Percentiles rank a stretch among this genome's conserved stretches.
These are phyloP conservation scores for Yarrowia yakushimensis DNA, from an alignment of 805 yeast species.

Conservation along the genomic window DNA sequence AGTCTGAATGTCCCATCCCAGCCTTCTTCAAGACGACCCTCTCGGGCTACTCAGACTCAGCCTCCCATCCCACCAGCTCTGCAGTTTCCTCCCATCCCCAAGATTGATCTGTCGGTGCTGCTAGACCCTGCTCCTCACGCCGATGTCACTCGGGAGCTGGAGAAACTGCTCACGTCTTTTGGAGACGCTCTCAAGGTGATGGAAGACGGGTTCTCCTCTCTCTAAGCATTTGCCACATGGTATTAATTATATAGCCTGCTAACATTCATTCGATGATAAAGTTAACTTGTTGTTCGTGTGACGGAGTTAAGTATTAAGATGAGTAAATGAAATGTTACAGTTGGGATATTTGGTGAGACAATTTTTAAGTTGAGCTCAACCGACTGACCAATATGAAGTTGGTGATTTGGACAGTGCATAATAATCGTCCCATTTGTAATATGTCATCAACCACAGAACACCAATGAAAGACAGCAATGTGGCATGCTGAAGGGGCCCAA, in stretches of 20 bases:
- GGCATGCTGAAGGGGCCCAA: not conserved
- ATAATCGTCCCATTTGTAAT: conserved; percentile 13
- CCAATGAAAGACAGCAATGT: not conserved
- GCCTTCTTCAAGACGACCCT: conserved; percentile 7
- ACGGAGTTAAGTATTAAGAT: not conserved
- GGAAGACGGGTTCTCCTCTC: conserved; percentile 24
- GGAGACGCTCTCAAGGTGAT: conserved; percentile 31
- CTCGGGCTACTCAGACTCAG: conserved; percentile 17
- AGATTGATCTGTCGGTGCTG: conserved; percentile 38
- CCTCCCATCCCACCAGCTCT: conserved; percentile 17
- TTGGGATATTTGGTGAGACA: not conserved
- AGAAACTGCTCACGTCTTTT: conserved; percentile 36
- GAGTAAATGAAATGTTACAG: not conserved
- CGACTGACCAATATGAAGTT: not conserved
- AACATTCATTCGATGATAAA: not conserved
- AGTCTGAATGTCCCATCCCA: not conserved
- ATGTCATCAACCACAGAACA: not conserved
- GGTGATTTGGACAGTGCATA: not conserved
- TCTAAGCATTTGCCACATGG: not conserved
- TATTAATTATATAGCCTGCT: conserved; percentile 21
- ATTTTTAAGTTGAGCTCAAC: not conserved
- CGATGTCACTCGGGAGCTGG: conserved; percentile 37
- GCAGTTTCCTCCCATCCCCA: conserved; percentile 34
- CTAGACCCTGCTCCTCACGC: conserved; percentile 40
- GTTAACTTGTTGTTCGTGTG: no score